Evolutionary conservation across 148 eudicot species (phyloP).

Genomic region (Silene latifolia): DNA sequence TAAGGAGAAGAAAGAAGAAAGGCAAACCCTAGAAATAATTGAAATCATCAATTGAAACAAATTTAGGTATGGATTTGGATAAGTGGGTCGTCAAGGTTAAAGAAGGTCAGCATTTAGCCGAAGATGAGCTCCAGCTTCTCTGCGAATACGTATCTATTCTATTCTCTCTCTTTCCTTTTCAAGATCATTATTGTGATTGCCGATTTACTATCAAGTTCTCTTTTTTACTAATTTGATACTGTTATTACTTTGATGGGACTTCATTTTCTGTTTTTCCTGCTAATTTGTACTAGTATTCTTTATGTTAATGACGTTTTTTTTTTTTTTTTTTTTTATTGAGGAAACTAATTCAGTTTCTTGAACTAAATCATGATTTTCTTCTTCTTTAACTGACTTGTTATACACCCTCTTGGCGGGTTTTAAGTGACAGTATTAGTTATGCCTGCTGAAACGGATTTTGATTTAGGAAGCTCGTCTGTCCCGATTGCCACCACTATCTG

Average conservation of each 20-base stretch:
- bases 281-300: background rate
- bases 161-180: constrained; percentile 6
- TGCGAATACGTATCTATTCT: constrained; percentile 72
- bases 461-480: background rate
- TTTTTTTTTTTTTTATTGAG: background rate
- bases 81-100: constrained; percentile 89
- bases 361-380: background rate
- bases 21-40: constrained; percentile 9
- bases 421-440: background rate
- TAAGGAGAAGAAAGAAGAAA: background rate
- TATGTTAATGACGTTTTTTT: background rate
- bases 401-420: background rate
- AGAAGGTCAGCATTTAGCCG: constrained; percentile 95
- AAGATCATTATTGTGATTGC: background rate
- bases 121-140: constrained; percentile 93
- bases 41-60: background rate
- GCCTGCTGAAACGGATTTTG: background rate
- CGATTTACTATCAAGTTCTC: background rate
- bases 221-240: background rate
- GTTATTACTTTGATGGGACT: background rate
- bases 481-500: background rate
- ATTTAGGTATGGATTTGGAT: constrained; percentile 81
- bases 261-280: background rate
- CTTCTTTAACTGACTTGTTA: background rate
- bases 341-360: background rate